Evolutionary conservation across 176 grass and related monocot species (phyloP).

Genomic region (Musa beccarii): DNA sequence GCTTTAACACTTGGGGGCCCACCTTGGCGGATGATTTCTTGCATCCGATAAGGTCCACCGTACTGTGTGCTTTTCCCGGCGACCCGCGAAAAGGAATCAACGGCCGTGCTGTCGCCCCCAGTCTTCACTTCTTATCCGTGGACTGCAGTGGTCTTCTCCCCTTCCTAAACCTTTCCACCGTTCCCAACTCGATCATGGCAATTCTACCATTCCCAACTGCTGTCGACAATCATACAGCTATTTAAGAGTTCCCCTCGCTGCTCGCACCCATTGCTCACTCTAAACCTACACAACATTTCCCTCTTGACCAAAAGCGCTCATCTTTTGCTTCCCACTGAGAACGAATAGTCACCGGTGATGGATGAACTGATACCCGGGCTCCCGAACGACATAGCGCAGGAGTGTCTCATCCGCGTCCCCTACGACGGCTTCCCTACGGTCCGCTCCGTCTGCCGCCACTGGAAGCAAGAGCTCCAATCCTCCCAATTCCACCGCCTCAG

Average conservation of each 20-base stretch:
- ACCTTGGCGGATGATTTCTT: too few relatives aligned
- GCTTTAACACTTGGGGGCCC: too few relatives aligned
- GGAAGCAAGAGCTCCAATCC: slow-evolving; percentile 71
- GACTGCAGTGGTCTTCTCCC: neutral
- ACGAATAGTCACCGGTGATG: slow-evolving; percentile 11
- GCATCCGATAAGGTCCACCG: too few relatives aligned
- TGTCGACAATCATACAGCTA: neutral
- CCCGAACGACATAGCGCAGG: slow-evolving; percentile 75
- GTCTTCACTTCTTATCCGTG: neutral
- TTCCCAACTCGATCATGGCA: neutral
- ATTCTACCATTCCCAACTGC: neutral
- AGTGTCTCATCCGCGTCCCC: slow-evolving; percentile 75
- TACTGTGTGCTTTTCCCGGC: neutral
- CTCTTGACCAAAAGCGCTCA: too few relatives aligned
- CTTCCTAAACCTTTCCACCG: neutral
- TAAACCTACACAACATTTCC: neutral
- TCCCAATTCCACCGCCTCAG: slow-evolving; percentile 35
- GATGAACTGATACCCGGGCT: slow-evolving; percentile 62
- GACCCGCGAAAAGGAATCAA: neutral
- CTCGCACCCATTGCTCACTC: neutral
- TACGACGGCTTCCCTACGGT: slow-evolving; percentile 53
- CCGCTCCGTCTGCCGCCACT: slow-evolving; percentile 57
- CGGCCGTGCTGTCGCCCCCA: neutral
- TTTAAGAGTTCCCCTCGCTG: neutral
- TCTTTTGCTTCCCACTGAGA: too few relatives aligned